phyloP scores from a whole-genome alignment of 2,329 filamentous ascomycete species.

The Pseudogymnoascus sp. region DNA sequence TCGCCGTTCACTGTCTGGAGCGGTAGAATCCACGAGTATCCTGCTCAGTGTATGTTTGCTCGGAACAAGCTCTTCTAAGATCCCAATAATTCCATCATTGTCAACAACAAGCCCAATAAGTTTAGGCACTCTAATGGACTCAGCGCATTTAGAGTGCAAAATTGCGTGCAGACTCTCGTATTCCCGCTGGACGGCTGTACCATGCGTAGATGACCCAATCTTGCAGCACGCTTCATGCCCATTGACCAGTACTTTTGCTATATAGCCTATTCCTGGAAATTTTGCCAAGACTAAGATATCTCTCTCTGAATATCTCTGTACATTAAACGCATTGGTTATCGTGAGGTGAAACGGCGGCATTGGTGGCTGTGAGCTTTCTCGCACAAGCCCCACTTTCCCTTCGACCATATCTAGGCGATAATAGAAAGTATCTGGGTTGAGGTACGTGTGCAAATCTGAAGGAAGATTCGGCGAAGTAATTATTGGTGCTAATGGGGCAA shows the following conservation, averaged over 20 bases:
- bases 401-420: constrained; percentile 5
- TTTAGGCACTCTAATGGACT: constrained; percentile 13
- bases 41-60: background rate
- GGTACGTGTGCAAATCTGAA: background rate
- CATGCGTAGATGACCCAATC: constrained; percentile 7
- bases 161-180: constrained; percentile 15
- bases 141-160: constrained; percentile 10
- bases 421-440: constrained; percentile 8
- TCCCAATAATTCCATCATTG: constrained; percentile 14
- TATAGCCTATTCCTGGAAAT: constrained; percentile 9
- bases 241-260: constrained; percentile 13
- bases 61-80: constrained; percentile 17
- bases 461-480: background rate
- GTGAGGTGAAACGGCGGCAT: background rate
- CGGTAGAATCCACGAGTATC: constrained; percentile 2
- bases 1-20: constrained; percentile 10
- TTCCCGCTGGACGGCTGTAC: constrained; percentile 15
- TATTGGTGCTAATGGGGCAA: constrained; percentile 3
- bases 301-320: constrained; percentile 10
- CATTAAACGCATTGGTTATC: background rate
- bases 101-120: constrained; percentile 14
- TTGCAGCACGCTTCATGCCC: constrained; percentile 15
- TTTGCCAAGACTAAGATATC: constrained; percentile 11
- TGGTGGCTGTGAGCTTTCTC: background rate
- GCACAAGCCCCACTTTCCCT: constrained; percentile 8